Evolutionary conservation across 2,329 filamentous ascomycete genomes (phyloP), one percentile per base, ranked within the genome.

Genomic region (Sporothrix pallida): DNA sequence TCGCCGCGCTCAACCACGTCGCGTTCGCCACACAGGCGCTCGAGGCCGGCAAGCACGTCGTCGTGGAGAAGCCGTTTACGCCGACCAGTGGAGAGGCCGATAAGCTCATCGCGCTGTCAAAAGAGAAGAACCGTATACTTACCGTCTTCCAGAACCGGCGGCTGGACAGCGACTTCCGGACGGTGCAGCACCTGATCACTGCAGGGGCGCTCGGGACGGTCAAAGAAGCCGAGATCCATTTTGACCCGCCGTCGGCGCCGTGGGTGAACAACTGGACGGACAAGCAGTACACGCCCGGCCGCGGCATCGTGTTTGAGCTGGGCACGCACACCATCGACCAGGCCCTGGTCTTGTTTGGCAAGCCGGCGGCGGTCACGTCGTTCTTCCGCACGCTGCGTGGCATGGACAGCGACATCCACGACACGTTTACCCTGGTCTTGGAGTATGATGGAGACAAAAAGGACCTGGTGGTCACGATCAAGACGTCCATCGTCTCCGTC

Each of bases 221-320:
- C 71, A 87, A 86, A 50, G 90, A 92, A 76, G 91, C 89, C 70
- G 87, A 92, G 77, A 86, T 89, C 2, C 89, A 91, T 79, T 92
- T 91, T 74, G 90, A 92, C 78, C 87, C 85, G 48, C 83, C 83
- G 56, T 79, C 79, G 0, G 81, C 84, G 0, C 73, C 78, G 0
- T 85, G 83, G 83, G 74, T 84, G 0, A 78, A 79, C 75, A 31
- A 13, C 42, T 82, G 72, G 73, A 81, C 73, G 0, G 71, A 74
- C 12, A 78, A 77, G 17, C 75, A 78, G 20, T 82, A 81, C 56
- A 77, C 76, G 0, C 81, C 82, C 0, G 84, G 84, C 0, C 76
- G 78, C 0, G 83, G 83, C 0, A 81, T 83, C 76, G 75, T 82
- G 0, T 85, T 82, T 72, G 83, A 82, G 0, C 79, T 85, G 12